Evolutionary conservation across 257 asterid species (phyloP), one percentile per base, ranked within the genome.

Genomic region (Salvia hispanica): DNA sequence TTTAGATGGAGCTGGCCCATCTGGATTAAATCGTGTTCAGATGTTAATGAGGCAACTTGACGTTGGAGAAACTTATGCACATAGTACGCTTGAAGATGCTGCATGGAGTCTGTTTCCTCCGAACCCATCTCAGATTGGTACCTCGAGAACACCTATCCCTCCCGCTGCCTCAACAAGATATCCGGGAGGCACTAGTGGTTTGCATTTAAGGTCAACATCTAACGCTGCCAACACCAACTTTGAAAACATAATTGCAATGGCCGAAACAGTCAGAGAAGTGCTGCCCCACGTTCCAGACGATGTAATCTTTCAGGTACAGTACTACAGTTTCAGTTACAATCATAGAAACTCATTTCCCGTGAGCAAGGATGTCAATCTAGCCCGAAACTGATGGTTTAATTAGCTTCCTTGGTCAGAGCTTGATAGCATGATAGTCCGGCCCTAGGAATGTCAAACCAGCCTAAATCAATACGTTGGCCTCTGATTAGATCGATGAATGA

Each of bases 31-130:
- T 51, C 84, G 90, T 51, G 90, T 89, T 67, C 95, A 85, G 85
- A 85, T 82, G 94, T 81, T 89, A 84, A 89, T 89, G 95, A 83
- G 96, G 78, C 96, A 89, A 68, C 87, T 89, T 34, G 92, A 90
- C 60, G 96, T 86, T 62, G 96, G 96, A 76, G 96, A 89, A 71
- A 81, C 86, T 12, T 88, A 88, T 69, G 84, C 89, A 31, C 91
- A 85, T 68, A 82, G 82, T 48, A 76, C 95, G 21, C 80, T 83
- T 42, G 96, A 86, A 39, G 96, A 89, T 74, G 77, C 88, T 75
- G 74, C 91, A 12, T 84, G 91, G 90, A 79, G 79, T 75, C 81
- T 89, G 70, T 89, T 86, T 84, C 81, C 90, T 44, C 78, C 80
- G 73, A 85, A 79, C 72, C 77, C 85, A 44, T 74, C 95, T 62